phyloP scores from a whole-genome alignment of 768 basidiomycete genomes.

The Cyathus striatus region DNA sequence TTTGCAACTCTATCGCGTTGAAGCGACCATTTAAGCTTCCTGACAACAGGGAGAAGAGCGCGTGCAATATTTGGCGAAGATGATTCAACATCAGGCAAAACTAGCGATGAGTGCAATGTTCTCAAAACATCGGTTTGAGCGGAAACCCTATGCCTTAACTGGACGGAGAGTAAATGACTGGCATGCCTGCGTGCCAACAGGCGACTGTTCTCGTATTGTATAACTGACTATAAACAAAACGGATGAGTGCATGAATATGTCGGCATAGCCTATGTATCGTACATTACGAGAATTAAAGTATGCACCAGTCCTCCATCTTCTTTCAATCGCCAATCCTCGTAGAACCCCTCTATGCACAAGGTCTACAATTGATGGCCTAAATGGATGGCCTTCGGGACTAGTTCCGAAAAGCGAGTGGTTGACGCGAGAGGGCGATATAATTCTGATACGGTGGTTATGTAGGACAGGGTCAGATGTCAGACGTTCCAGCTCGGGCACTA shows the following conservation, averaged over 20 bases:
- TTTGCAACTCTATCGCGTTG: conserved; percentile 59
- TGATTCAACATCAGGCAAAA: conserved; percentile 62
- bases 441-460: conserved; percentile 53
- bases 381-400: conserved; percentile 45
- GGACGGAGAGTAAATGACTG: conserved; percentile 43
- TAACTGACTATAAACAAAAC: conserved; percentile 43
- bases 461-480: conserved; percentile 61
- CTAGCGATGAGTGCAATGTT: conserved; percentile 41
- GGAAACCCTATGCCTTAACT: conserved; percentile 41
- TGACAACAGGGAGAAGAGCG: conserved; percentile 57
- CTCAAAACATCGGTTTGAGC: conserved; percentile 29
- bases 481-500: conserved; percentile 38
- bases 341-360: conserved; percentile 68
- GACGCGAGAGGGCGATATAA: conserved; percentile 65
- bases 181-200: conserved; percentile 51
- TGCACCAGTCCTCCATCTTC: conserved; percentile 58
- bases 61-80: conserved; percentile 53
- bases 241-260: conserved; percentile 5
- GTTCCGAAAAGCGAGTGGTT: conserved; percentile 59
- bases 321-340: conserved; percentile 60
- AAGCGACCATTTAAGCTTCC: conserved; percentile 67
- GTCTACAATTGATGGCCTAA: conserved; percentile 63
- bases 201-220: conserved; percentile 59
- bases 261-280: conserved; percentile 14
- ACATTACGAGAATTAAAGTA: conserved; percentile 65